A percentile compares a stretch with the other conserved stretches of the same genome.
phyloP scores from a whole-genome alignment of 352 stramenopile species.

The Phytophthora pseudosyringae region DNA sequence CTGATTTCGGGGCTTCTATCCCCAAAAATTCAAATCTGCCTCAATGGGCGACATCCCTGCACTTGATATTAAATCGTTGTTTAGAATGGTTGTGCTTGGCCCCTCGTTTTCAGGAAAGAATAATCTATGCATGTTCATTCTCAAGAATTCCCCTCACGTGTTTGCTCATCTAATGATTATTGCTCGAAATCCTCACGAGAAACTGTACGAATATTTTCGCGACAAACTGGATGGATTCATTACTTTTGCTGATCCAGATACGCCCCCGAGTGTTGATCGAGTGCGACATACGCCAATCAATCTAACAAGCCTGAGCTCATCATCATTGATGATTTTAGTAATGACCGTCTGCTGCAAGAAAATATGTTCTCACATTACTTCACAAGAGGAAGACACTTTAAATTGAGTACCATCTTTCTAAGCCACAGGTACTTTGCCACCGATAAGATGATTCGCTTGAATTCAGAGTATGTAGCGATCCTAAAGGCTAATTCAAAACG shows the following conservation, averaged over 20 bases:
- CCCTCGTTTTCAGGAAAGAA: conserved; percentile 7
- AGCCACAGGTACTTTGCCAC: too few species aligned
- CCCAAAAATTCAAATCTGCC: background rate
- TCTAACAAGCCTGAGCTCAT: conserved; percentile 23
- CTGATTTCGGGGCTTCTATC: background rate
- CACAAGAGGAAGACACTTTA: conserved; percentile 1
- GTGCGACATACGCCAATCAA: conserved; percentile 3
- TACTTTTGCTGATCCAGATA: conserved; percentile 9
- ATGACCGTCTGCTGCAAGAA: conserved; percentile 15
- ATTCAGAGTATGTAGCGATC: too few species aligned
- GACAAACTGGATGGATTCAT: conserved; percentile 17
- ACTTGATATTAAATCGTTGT: conserved; percentile 1
- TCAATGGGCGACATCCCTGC: background rate
- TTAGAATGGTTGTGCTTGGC: conserved; percentile 10
- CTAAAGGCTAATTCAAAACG: too few species aligned
- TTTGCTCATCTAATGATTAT: conserved; percentile 20
- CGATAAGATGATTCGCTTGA: too few species aligned
- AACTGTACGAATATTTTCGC: conserved; percentile 1
- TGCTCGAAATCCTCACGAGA: conserved; percentile 9
- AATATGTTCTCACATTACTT: conserved; percentile 7
- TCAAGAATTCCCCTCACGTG: conserved; percentile 12
- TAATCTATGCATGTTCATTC: background rate
- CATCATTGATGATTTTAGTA: conserved; percentile 27
- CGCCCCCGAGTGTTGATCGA: background rate
- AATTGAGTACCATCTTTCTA: conserved; percentile 5